Evolutionary conservation across 192 early-diverging fungal species (phyloP).

Genomic region (Funneliformis mosseae): DNA sequence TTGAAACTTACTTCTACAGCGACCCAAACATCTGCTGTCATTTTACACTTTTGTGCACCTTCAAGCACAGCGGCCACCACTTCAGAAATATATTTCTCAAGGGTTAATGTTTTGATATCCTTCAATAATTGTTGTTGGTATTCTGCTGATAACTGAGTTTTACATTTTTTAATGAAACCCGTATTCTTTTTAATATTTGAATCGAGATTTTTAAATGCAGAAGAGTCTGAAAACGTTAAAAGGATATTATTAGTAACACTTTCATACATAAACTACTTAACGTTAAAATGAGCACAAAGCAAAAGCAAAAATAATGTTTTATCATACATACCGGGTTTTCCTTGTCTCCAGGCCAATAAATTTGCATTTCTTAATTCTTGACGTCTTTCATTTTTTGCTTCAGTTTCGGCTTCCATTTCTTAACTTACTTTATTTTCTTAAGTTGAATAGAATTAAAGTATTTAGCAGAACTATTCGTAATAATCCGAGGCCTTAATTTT

Average conservation of each 20-base stretch:
- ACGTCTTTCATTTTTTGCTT: slow-evolving; percentile 26
- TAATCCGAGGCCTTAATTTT: too few relatives aligned
- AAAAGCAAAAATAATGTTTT: background rate
- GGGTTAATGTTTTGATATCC: slow-evolving; percentile 80
- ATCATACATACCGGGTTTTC: slow-evolving; percentile 27
- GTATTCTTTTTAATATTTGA: slow-evolving; percentile 98
- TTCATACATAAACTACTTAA: background rate
- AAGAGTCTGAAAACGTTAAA: slow-evolving; percentile 38
- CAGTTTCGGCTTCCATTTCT: slow-evolving; percentile 1
- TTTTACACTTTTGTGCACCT: slow-evolving; percentile 68
- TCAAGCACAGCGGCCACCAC: slow-evolving; percentile 84
- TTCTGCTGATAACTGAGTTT: slow-evolving; percentile 68
- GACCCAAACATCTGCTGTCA: slow-evolving; percentile 73
- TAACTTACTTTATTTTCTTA: too few relatives aligned
- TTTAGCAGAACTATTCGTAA: too few relatives aligned
- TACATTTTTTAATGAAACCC: slow-evolving; percentile 93
- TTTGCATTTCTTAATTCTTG: slow-evolving; percentile 24
- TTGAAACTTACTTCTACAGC: slow-evolving; percentile 68
- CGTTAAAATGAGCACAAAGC: background rate
- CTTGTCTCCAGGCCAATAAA: slow-evolving; percentile 12
- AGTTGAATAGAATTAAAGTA: too few relatives aligned
- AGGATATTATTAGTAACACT: background rate
- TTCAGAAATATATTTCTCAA: slow-evolving; percentile 98
- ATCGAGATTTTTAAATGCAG: slow-evolving; percentile 70
- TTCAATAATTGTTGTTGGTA: slow-evolving; percentile 67